Conservation (phyloP, 2,329 filamentous ascomycete species). For the Aureobasidium sp. region DNA sequence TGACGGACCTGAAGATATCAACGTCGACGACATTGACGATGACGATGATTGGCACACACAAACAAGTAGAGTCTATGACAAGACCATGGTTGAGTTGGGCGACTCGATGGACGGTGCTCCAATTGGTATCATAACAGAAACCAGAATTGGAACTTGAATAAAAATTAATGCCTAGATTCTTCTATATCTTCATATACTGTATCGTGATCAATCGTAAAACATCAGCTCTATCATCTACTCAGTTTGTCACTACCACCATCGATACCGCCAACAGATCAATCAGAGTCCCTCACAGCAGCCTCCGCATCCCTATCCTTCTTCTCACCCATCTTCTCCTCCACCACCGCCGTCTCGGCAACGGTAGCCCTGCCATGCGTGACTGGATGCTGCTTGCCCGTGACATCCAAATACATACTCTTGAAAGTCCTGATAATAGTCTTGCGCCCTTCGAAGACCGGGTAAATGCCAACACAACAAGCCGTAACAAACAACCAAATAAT, state of each 20-base stretch:
- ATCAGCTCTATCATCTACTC: not conserved
- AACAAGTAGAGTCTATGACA: constrained; percentile 69
- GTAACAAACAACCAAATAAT: constrained; percentile 75
- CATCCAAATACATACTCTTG: constrained; percentile 54
- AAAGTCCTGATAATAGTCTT: constrained; percentile 55
- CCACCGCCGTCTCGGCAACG: constrained; percentile 23
- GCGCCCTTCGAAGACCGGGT: constrained; percentile 72
- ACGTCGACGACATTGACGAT: constrained; percentile 23
- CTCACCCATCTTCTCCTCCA: constrained; percentile 19
- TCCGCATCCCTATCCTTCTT: constrained; percentile 22
- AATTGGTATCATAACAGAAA: constrained; percentile 41
- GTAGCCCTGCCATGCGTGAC: constrained; percentile 25
- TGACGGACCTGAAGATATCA: constrained; percentile 20
- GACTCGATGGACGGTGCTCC: constrained; percentile 50
- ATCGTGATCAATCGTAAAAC: not conserved
- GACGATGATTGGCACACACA: constrained; percentile 53
- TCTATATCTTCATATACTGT: no score
- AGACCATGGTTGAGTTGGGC: constrained; percentile 66
- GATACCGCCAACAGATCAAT: not conserved
- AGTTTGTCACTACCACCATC: no score
- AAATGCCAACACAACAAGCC: constrained; percentile 65
- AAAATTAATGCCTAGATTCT: no score
- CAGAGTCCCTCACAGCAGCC: not conserved
- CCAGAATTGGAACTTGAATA: not conserved
- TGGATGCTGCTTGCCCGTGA: constrained; percentile 35